These are phyloP conservation scores for Epichloe sylvatica DNA, from an alignment of 2,329 filamentous ascomycete genomes.

Conservation along the genomic window DNA sequence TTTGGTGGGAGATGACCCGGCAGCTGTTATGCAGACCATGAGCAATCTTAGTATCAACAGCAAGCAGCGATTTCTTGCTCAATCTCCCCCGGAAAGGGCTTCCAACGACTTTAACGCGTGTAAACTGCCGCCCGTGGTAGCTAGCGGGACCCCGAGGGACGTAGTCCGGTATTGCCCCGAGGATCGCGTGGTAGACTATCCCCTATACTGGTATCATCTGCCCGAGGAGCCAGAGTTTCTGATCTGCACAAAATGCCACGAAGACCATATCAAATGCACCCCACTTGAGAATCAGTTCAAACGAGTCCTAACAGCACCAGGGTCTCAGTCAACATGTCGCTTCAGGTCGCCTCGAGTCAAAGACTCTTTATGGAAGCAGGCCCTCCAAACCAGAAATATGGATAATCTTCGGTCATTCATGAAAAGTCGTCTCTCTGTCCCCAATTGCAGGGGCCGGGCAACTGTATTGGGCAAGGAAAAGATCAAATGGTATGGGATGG, in stretches of 20 bases:
- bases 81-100: not conserved
- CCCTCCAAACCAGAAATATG: slow-evolving; percentile 14
- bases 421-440: slow-evolving; percentile 12
- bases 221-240: slow-evolving; percentile 16
- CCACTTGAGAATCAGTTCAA: slow-evolving; percentile 18
- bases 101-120: not conserved
- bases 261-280: slow-evolving; percentile 21
- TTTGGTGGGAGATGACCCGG: not conserved
- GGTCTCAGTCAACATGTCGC: slow-evolving; percentile 17
- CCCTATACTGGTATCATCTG: slow-evolving; percentile 18
- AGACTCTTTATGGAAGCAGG: slow-evolving; percentile 20
- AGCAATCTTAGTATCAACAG: not conserved
- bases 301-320: slow-evolving; percentile 12
- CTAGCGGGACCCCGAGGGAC: slow-evolving; percentile 12
- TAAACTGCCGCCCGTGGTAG: slow-evolving; percentile 6
- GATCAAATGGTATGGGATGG: slow-evolving; percentile 20
- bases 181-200: slow-evolving; percentile 15
- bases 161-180: slow-evolving; percentile 17
- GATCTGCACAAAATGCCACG: slow-evolving; percentile 29
- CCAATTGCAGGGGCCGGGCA: slow-evolving; percentile 16
- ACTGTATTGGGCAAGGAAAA: slow-evolving; percentile 12
- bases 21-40: not conserved
- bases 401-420: slow-evolving; percentile 16
- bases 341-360: slow-evolving; percentile 21
- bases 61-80: not conserved